Conservation (phyloP, 805 yeast genomes). For the Metschnikowia kofuensis region DNA sequence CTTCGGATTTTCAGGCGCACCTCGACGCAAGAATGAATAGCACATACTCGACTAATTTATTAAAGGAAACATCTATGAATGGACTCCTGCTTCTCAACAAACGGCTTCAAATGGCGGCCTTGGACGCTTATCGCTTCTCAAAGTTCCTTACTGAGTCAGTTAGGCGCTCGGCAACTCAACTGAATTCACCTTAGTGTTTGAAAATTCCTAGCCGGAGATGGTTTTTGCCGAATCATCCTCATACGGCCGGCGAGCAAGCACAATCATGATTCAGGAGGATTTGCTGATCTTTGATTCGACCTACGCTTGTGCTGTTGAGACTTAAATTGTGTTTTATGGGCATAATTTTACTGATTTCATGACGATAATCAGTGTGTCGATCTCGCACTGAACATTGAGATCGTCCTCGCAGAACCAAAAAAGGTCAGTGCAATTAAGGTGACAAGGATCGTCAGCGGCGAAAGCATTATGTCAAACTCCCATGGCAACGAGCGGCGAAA, state of each 20-base stretch:
- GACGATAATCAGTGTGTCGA: no score
- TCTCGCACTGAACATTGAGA: no score
- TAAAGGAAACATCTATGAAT: neutral
- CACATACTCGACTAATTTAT: neutral
- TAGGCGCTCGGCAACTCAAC: neutral
- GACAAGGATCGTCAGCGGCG: no score
- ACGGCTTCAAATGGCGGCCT: slow-evolving; percentile 5
- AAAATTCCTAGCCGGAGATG: neutral
- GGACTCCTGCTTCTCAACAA: neutral
- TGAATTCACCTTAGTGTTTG: no score
- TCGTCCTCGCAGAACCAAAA: no score
- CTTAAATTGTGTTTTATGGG: neutral
- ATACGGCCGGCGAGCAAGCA: no score
- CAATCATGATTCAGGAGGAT: no score
- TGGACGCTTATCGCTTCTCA: slow-evolving; percentile 3
- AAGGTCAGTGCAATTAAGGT: no score
- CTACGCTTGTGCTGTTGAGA: neutral
- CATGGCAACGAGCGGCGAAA: no score
- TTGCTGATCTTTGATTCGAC: no score
- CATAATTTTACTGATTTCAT: neutral
- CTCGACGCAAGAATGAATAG: slow-evolving; percentile 1
- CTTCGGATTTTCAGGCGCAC: slow-evolving; percentile 1
- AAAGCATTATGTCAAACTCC: no score
- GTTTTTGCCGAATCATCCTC: neutral
- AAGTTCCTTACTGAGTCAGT: slow-evolving; percentile 3